Base-by-base conservation (phyloP, 805 yeast species). In the Barnettozyma californica region DNA sequence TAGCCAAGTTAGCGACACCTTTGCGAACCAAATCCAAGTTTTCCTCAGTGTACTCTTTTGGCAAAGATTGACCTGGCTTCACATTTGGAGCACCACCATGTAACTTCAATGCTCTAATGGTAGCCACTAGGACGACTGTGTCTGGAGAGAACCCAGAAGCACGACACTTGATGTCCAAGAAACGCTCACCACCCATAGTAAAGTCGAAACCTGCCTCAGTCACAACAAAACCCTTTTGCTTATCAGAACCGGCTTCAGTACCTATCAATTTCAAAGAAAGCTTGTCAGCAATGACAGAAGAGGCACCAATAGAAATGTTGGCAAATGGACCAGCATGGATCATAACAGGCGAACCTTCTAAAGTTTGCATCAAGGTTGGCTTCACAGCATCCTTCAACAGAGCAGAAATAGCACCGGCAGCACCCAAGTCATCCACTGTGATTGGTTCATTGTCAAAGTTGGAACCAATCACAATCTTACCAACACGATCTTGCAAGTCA, bases 11-110 rank as follows among this genome's bases (percentile, higher is more conserved):
- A 43, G 84, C 76, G 65, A 86, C 81, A 53, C 95, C 95, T 44
- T 71, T 75, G 57, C 75, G 68, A 58, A 86, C 82, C 59, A 84
- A 70, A 19, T 83, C 89, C 54, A 81, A 73, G 67, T 85, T 81
- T 65, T 86, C 95, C 58, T 76, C 75, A 19, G 80, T 73, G 70
- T 86, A 86, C 63, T 78, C 92, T 29, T 78, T 71, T 52, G 92
- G 88, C 64, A 86, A 74, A 48, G 88, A 74, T 53, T 85, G 86
- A 61, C 94, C 95, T 40, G 95, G 89, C 68, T 84, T 86, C 49
- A 86, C 92, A 59, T 84, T 90, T 44, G 94, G 88, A 45, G 90
- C 95, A 62, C 95, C 95, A 64, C 95, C 95, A 64, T 86, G 95
- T 43, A 86, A 80, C 68, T 86, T 86, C 68, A 86, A 73, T 23